Evolutionary conservation across 768 basidiomycete genomes (phyloP).

Genomic region (Daedaleopsis nitida): DNA sequence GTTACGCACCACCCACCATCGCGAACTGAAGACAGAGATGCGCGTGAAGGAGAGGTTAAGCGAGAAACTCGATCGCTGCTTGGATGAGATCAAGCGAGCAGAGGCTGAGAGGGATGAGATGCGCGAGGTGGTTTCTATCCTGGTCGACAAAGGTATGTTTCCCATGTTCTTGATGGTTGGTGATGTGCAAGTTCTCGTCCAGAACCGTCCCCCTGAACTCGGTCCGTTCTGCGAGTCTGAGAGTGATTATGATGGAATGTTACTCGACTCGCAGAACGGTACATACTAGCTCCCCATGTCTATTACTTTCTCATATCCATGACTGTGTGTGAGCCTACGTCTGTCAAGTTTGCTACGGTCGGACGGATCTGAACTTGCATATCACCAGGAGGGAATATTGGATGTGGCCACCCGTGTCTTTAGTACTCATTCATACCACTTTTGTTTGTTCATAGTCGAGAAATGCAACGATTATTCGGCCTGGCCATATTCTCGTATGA

Average conservation of each 20-base stretch:
- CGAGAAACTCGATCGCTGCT: conserved; percentile 41
- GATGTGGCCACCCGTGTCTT: background rate
- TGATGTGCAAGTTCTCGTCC: background rate
- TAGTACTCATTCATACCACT: conserved; percentile 1
- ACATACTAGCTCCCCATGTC: too few relatives aligned
- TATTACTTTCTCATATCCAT: too few relatives aligned
- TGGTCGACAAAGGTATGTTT: conserved; percentile 62
- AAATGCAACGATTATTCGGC: conserved; percentile 43
- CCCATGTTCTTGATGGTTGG: background rate
- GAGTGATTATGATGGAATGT: too few relatives aligned
- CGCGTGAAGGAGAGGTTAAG: conserved; percentile 37
- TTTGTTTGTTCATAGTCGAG: conserved; percentile 39
- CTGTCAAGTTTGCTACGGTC: too few relatives aligned
- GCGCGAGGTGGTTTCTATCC: conserved; percentile 50
- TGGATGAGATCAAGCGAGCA: conserved; percentile 31
- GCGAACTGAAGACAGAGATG: conserved; percentile 40
- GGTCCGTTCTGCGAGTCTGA: too few relatives aligned
- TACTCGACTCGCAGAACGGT: too few relatives aligned
- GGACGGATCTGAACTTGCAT: background rate
- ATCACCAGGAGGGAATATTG: background rate
- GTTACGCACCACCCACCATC: conserved; percentile 39
- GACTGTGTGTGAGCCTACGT: too few relatives aligned
- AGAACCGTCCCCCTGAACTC: too few relatives aligned
- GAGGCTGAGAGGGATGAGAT: conserved; percentile 56
- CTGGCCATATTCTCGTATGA: conserved; percentile 50